Base-by-base conservation (phyloP, 2,329 filamentous ascomycete species). In the Chaetothyriales sp. region DNA sequence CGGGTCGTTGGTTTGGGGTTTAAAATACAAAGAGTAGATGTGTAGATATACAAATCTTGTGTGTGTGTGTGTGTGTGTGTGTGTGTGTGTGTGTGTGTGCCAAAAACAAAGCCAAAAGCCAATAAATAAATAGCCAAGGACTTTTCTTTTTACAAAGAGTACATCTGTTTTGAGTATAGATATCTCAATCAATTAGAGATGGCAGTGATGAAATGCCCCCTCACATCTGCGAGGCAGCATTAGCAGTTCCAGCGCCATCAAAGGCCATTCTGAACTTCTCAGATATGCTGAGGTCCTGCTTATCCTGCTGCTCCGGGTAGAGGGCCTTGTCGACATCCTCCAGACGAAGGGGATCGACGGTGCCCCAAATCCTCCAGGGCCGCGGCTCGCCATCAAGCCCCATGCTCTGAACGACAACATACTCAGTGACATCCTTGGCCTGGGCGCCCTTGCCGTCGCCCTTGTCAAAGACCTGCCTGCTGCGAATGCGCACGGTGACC, bases 331-430 rank as follows among this genome's bases (percentile, higher is more conserved):
- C 52, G 9, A 58, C 48, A 36, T 59, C 53, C 26, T 54, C 46
- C 28, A 53, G 46, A 7, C 48, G 53, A 39, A 39, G 46, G 18
- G 57, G 57, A 15, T 58, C 50, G 15, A 53, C 50, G 3, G 56
- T 52, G 25, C 74, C 74, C 74, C 73, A 76, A 48, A 75, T 60
- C 55, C 66, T 69, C 74, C 74, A 77, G 15, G 65, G 61, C 10
- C 64, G 63, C 43, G 70, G 63, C 53, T 67, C 62, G 7, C 70
- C 67, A 26, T 63, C 63, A 59, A 68, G 64, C 36, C 67, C 60
- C 32, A 69, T 55, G 60, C 69, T 68, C 63, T 76, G 73, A 20
- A 76, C 58, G 12, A 76, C 73, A 26, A 76, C 57, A 54, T 76
- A 74, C 59, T 77, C 74, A 1, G 63, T 66, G 26, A 49, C 43